Evolutionary conservation across 2,329 filamentous ascomycete species (phyloP).

Genomic region (Aspergillus thermomutatus): DNA sequence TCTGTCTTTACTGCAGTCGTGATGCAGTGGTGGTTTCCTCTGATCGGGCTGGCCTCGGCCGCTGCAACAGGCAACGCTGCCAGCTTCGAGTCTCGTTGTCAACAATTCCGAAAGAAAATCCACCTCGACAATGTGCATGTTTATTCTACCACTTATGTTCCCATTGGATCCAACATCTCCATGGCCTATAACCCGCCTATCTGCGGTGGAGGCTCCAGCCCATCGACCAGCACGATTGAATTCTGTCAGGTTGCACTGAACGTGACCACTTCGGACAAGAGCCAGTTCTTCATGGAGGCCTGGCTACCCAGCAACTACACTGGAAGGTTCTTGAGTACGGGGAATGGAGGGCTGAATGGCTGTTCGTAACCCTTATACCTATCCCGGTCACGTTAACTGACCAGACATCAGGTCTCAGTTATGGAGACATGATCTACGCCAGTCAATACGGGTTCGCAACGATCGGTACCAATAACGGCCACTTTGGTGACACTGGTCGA

Average conservation of each 20-base stretch:
- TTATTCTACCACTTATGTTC: slow-evolving; percentile 22
- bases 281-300: slow-evolving; percentile 46
- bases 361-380: not conserved
- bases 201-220: slow-evolving; percentile 26
- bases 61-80: not conserved
- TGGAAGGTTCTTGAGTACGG: slow-evolving; percentile 46
- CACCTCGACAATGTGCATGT: not conserved
- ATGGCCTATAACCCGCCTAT: slow-evolving; percentile 37
- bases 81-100: not conserved
- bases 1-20: not conserved
- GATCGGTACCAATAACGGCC: slow-evolving; percentile 50
- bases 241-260: slow-evolving; percentile 43
- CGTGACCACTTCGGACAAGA: slow-evolving; percentile 41
- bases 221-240: slow-evolving; percentile 34
- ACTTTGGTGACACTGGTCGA: slow-evolving; percentile 46
- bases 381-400: not conserved
- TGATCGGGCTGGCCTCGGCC: not conserved
- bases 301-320: slow-evolving; percentile 50
- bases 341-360: slow-evolving; percentile 50
- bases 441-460: slow-evolving; percentile 48
- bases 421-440: slow-evolving; percentile 23
- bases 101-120: not conserved
- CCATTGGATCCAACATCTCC: slow-evolving; percentile 36
- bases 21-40: not conserved
- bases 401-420: no score